A percentile compares a stretch with the other conserved stretches of the same genome.
Evolutionary conservation across 805 yeast species (phyloP).

Genomic region (Saccharomycopsis schoenii): DNA sequence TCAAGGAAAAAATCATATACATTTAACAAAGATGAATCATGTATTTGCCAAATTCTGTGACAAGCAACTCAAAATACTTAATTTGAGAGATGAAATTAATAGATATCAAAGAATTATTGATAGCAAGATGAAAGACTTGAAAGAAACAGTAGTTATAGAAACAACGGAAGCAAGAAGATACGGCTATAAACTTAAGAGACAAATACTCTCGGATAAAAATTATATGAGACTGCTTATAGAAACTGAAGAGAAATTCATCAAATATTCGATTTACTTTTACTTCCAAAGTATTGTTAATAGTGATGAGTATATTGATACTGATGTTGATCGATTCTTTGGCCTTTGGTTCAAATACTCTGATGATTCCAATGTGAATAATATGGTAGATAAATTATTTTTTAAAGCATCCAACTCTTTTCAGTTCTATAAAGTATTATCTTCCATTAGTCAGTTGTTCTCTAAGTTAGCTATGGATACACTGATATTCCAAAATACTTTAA

Average conservation of each 20-base stretch:
- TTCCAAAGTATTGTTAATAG: conserved; percentile 40
- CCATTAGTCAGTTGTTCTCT: conserved; percentile 79
- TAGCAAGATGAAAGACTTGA: conserved; percentile 37
- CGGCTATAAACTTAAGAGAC: conserved; percentile 38
- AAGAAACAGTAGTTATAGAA: conserved; percentile 37
- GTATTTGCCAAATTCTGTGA: conserved; percentile 69
- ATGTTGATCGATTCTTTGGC: conserved; percentile 68
- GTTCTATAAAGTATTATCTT: conserved; percentile 50
- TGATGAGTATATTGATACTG: conserved; percentile 39
- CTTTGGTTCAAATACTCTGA: conserved; percentile 65
- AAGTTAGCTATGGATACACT: conserved; percentile 42
- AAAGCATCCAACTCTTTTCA: conserved; percentile 34
- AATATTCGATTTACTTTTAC: conserved; percentile 49
- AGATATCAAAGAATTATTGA: conserved; percentile 32
- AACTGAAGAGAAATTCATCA: conserved; percentile 35
- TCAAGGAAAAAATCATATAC: neutral
- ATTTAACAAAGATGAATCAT: conserved; percentile 36
- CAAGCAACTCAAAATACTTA: conserved; percentile 40
- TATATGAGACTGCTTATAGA: conserved; percentile 33
- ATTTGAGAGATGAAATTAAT: conserved; percentile 34
- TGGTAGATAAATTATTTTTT: conserved; percentile 30
- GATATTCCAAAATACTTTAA: conserved; percentile 47
- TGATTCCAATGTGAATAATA: conserved; percentile 33
- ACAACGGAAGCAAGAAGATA: conserved; percentile 44
- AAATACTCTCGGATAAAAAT: conserved; percentile 38